These are phyloP conservation scores for Hypomyces perniciosus DNA, from an alignment of 2,329 filamentous ascomycete species.

Conservation along the genomic window DNA sequence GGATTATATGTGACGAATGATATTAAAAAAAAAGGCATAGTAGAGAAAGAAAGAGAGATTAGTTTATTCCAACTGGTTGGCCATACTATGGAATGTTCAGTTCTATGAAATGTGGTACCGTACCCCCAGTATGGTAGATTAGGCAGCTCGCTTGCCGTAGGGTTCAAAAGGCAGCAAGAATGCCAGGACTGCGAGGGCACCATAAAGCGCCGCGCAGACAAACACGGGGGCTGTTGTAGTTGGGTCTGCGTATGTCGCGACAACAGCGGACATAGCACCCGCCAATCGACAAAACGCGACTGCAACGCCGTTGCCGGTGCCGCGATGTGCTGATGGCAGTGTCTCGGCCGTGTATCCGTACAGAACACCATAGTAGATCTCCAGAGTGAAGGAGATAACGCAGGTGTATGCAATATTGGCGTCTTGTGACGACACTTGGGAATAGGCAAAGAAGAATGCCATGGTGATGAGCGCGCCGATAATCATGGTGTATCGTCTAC, in stretches of 20 bases:
- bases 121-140: not conserved
- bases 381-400: conserved; percentile 33
- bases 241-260: conserved; percentile 53
- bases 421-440: conserved; percentile 24
- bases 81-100: no score
- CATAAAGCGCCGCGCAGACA: conserved; percentile 55
- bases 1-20: no score
- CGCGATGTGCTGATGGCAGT: conserved; percentile 48
- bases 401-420: conserved; percentile 27
- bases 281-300: conserved; percentile 60
- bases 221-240: conserved; percentile 55
- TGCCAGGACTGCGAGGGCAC: conserved; percentile 51
- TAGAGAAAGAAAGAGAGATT: no score
- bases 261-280: conserved; percentile 59
- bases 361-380: conserved; percentile 60
- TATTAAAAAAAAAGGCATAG: no score
- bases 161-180: conserved; percentile 55
- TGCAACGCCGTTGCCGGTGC: conserved; percentile 39
- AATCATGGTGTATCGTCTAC: conserved; percentile 44
- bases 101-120: no score
- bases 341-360: conserved; percentile 44
- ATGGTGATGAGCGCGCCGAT: conserved; percentile 33
- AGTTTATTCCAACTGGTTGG: no score
- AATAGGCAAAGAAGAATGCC: conserved; percentile 37
- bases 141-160: conserved; percentile 48